Evolutionary conservation across 2,329 filamentous ascomycete genomes (phyloP).

Genomic region (Ceratocystis ficicola): DNA sequence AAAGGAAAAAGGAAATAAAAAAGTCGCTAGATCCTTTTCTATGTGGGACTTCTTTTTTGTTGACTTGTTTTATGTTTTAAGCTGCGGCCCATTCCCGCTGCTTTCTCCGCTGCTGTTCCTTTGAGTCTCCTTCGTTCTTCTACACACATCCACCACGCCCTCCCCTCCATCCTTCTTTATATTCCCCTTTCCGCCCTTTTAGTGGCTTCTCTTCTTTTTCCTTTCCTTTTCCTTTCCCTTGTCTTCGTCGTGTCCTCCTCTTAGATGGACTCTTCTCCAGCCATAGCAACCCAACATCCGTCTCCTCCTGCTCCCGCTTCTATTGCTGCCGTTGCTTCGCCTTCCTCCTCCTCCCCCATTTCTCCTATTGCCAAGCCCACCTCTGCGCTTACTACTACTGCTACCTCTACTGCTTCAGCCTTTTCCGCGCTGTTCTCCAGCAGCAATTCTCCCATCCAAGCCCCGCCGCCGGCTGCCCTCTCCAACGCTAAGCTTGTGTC

Average conservation of each 20-base stretch:
- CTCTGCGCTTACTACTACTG: not conserved
- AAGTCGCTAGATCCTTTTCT: slow-evolving; percentile 6
- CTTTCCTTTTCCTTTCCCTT: not conserved
- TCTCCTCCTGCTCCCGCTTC: slow-evolving; percentile 1
- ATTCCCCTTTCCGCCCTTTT: not conserved
- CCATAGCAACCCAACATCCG: slow-evolving; percentile 4
- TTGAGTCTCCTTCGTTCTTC: not conserved
- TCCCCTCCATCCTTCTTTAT: slow-evolving; percentile 6
- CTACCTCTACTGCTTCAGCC: not conserved
- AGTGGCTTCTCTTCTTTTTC: not conserved
- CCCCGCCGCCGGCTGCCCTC: slow-evolving; percentile 15
- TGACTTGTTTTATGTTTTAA: slow-evolving; percentile 14
- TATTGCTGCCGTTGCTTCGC: not conserved
- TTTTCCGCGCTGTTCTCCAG: slow-evolving; percentile 10
- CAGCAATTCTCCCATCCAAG: slow-evolving; percentile 17
- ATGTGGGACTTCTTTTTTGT: slow-evolving; percentile 10
- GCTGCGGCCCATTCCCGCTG: slow-evolving; percentile 15
- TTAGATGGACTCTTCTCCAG: slow-evolving; percentile 21
- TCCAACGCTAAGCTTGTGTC: slow-evolving; percentile 18
- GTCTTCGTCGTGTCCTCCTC: not conserved
- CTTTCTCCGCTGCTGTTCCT: slow-evolving; percentile 1
- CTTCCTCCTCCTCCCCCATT: not conserved
- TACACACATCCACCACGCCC: not conserved
- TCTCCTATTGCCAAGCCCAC: slow-evolving; percentile 7
- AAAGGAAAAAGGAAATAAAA: not conserved